Base-by-base conservation (phyloP, 2,329 filamentous ascomycete species). In the Ophiostoma perfectum region DNA sequence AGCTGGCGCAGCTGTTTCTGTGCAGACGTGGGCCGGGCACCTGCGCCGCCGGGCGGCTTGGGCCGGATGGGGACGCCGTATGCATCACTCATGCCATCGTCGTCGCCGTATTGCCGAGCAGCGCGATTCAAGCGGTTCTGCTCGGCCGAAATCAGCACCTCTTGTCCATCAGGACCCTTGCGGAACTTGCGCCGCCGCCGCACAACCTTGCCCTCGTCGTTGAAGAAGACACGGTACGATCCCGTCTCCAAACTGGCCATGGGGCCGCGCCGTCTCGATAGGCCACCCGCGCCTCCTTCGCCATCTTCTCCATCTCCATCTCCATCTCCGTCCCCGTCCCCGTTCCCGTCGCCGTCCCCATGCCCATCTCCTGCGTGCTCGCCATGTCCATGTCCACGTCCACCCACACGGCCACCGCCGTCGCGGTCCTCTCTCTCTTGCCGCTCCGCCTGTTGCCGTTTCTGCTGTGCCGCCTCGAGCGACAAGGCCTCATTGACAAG, bases 401-500 rank as follows among this genome's bases (percentile, higher is more conserved):
- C 55, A 6, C 4, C 55, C 9, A 18, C n/a, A 7, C 55, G 27
- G 27, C 55, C 55, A 14, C 41, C 45, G 36, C 49, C 36, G 47
- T 65, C 60, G 12, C 27, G 39, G 41, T 39, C n/a, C 16, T 70
- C 55, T 2, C 58, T 27, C 49, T 55, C 36, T n/a, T 69, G 64
- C 71, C 71, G 18, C 58, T 70, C 64, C 3, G 63, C 58, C 60
- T 55, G 41, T 38, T 69, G 64, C 71, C 72, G 64, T 78, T 77
- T 74, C 27, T 80, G 78, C 66, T 79, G 79, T 11, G 77, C 79
- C 69, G 84, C 83, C 71, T 85, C 84, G 36, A 93, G 80, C 44
- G 86, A 82, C 73, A 94, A 84, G 8, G 91, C 88, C 75, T 96
- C 90, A 45, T 89, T 90, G 65, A 91, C 87, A 66, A 93, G 85